Evolutionary conservation across 495 filamentous ascomycete genomes (phyloP).

Genomic region (Aspergillus diversus): DNA sequence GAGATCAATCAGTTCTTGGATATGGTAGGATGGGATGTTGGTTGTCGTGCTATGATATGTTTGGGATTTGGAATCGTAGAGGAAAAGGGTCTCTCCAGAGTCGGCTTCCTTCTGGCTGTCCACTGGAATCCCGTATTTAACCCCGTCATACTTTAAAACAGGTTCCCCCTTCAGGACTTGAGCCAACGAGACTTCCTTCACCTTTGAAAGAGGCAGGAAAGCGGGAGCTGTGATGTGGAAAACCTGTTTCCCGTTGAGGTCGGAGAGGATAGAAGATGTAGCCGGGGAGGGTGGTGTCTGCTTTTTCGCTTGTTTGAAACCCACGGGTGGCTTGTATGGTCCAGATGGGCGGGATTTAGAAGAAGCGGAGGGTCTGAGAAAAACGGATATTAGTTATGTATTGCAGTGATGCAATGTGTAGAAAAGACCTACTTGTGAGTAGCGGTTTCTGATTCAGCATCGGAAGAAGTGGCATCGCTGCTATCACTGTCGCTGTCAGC

Average conservation of each 20-base stretch:
- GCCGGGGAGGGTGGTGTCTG: slow-evolving; percentile 38
- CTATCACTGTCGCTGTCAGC: slow-evolving; percentile 42
- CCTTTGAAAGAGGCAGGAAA: slow-evolving; percentile 46
- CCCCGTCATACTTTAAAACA: slow-evolving; percentile 42
- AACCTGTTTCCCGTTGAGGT: slow-evolving; percentile 48
- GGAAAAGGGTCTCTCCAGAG: slow-evolving; percentile 38
- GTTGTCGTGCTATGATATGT: slow-evolving; percentile 37
- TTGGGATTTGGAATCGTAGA: slow-evolving; percentile 41
- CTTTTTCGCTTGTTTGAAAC: slow-evolving; percentile 46
- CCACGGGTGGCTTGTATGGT: slow-evolving; percentile 45
- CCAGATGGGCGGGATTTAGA: slow-evolving; percentile 30
- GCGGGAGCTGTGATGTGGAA: slow-evolving; percentile 49
- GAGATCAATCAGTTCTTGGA: slow-evolving; percentile 49
- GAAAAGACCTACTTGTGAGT: slow-evolving; percentile 29
- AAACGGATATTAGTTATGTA: not conserved
- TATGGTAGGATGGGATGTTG: slow-evolving; percentile 46
- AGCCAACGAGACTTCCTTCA: slow-evolving; percentile 47
- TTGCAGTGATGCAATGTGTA: not conserved
- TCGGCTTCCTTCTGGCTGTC: slow-evolving; percentile 42
- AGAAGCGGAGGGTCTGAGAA: slow-evolving; percentile 4
- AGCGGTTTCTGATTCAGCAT: slow-evolving; percentile 29
- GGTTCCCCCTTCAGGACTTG: slow-evolving; percentile 48
- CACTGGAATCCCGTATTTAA: slow-evolving; percentile 49
- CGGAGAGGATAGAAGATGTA: slow-evolving; percentile 41
- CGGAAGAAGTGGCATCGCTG: slow-evolving; percentile 29